phyloP scores from a whole-genome alignment of 495 filamentous ascomycete genomes.

The Penicillium subrubescens region DNA sequence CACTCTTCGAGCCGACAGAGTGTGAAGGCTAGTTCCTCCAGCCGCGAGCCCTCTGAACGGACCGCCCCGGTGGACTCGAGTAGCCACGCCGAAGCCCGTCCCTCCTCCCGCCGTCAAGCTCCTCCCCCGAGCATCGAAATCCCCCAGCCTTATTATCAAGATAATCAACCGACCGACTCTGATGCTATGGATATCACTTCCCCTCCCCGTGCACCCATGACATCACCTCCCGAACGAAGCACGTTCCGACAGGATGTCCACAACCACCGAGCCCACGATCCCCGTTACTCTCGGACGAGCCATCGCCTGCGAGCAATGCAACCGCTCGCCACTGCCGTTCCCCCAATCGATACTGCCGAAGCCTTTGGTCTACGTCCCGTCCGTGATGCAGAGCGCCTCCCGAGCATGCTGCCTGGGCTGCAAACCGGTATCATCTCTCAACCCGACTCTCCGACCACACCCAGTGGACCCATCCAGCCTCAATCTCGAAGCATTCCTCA shows the following conservation, averaged over 20 bases:
- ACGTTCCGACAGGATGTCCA: slow-evolving; percentile 59
- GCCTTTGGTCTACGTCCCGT: slow-evolving; percentile 78
- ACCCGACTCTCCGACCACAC: slow-evolving; percentile 91
- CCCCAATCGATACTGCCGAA: slow-evolving; percentile 73
- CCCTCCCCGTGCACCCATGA: slow-evolving; percentile 66
- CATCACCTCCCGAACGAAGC: slow-evolving; percentile 74
- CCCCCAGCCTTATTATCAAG: slow-evolving; percentile 58
- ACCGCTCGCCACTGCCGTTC: slow-evolving; percentile 67
- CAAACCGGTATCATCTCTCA: slow-evolving; percentile 78
- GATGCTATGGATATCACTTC: slow-evolving; percentile 64
- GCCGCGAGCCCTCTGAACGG: slow-evolving; percentile 29
- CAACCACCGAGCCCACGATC: slow-evolving; percentile 58
- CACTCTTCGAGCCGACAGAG: slow-evolving; percentile 47
- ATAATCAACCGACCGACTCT: slow-evolving; percentile 48
- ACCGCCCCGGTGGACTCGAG: slow-evolving; percentile 43
- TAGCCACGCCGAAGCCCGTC: slow-evolving; percentile 45
- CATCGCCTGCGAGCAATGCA: slow-evolving; percentile 61
- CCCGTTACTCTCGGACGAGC: slow-evolving; percentile 47
- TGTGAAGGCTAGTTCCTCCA: slow-evolving; percentile 30
- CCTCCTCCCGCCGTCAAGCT: slow-evolving; percentile 62
- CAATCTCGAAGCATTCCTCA: slow-evolving; percentile 47
- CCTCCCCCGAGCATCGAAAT: slow-evolving; percentile 78
- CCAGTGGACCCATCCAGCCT: slow-evolving; percentile 64
- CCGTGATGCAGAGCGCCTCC: slow-evolving; percentile 82
- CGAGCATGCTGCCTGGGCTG: slow-evolving; percentile 77